Base-by-base conservation (phyloP, 768 basidiomycete species). In the Rhizopogon roseolus region DNA sequence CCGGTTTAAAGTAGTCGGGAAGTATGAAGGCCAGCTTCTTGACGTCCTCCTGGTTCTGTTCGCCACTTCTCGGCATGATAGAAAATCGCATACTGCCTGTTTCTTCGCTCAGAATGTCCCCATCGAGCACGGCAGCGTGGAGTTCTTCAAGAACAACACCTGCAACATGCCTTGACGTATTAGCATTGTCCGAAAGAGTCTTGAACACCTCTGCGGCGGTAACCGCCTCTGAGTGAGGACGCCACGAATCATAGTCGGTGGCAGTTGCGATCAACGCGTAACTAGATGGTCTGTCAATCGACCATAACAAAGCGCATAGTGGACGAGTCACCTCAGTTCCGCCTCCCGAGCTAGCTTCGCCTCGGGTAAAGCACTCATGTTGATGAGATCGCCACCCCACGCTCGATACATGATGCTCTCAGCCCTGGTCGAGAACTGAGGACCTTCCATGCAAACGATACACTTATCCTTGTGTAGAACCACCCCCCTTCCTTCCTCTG, bases 191-290 rank as follows among this genome's bases (percentile, higher is more conserved):
- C 48, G 84, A 78, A 38, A 98, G 82, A 1, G 90, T 94, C 69
- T 90, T 88, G 77, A 94, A 79, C 28, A 98, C 93, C 61, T 97
- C 91, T 3, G 89, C 86, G 3, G 92, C 85, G 1, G 96, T 98
- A 52, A 98, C 96, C 5, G 86, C 78, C 10, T 81, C 88, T 27
- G 84, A 80, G 34, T 86, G 79, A 4, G 84, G 84, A 29, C 95
- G 75, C 95, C 95, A 99, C 1, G 93, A 87, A 70, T 98, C 96
- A 68, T 96, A 98, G 73, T 98, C 95, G 3, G 96, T 98, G 22
- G 87, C 80, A 1, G 88, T 91, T 16, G 88, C 93, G 57, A 98
- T 85, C 52, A 98, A 81, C 0, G 90, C 93, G 66, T 98, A 98
- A 64, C 95, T 98, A 64, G 0, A 55, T 5, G 6, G 13, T 19